These are phyloP conservation scores for Lepraria neglecta DNA, from an alignment of 495 filamentous ascomycete species.

Conservation along the genomic window DNA sequence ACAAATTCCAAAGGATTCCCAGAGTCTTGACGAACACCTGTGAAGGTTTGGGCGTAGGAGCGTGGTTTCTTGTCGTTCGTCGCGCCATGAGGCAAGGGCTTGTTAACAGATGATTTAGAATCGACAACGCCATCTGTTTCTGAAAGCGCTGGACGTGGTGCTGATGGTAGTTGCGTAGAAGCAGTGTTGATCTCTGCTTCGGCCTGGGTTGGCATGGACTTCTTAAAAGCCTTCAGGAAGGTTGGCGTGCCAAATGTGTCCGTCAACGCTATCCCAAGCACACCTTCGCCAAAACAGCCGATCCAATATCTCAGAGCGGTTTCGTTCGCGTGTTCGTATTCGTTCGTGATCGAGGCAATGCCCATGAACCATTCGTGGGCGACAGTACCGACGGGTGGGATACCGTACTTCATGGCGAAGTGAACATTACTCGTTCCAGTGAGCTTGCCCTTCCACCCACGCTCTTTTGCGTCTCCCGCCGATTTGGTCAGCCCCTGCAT, in stretches of 20 bases:
- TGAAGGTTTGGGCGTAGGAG: slow-evolving; percentile 81
- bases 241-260: slow-evolving; percentile 94
- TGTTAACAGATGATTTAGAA: slow-evolving; percentile 25
- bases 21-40: slow-evolving; percentile 88
- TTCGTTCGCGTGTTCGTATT: slow-evolving; percentile 80
- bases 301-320: slow-evolving; percentile 80
- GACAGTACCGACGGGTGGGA: slow-evolving; percentile 82
- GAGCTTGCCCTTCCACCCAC: slow-evolving; percentile 61
- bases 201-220: slow-evolving; percentile 46
- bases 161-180: slow-evolving; percentile 31
- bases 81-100: not conserved
- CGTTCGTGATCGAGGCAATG: slow-evolving; percentile 80
- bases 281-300: slow-evolving; percentile 81
- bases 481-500: slow-evolving; percentile 75
- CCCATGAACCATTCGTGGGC: slow-evolving; percentile 99
- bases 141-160: slow-evolving; percentile 29
- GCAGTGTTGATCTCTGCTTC: slow-evolving; percentile 34
- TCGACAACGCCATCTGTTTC: slow-evolving; percentile 31
- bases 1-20: slow-evolving; percentile 82
- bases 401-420: slow-evolving; percentile 83
- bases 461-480: slow-evolving; percentile 55
- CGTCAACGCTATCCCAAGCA: slow-evolving; percentile 88
- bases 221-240: slow-evolving; percentile 78
- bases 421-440: slow-evolving; percentile 95
- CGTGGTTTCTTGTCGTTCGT: slow-evolving; percentile 21